Base-by-base conservation (phyloP, 139 green algal genomes). In the Asterochloris erici region DNA sequence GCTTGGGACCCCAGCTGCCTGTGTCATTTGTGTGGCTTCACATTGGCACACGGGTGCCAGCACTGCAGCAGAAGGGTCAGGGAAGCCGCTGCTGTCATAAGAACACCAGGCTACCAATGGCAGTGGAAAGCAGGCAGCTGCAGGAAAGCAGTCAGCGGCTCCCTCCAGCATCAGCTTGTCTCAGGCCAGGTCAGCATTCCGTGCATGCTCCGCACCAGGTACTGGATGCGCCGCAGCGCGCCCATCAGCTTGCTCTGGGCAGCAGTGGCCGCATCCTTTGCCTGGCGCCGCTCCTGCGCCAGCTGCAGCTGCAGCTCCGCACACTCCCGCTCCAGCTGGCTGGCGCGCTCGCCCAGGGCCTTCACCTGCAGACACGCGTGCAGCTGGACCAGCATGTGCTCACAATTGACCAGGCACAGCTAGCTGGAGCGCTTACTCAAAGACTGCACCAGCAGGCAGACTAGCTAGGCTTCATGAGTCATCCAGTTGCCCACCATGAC, bases 201-300 rank as follows among this genome's bases (percentile, higher is more conserved):
- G 1, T 2, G 23, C 16, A 10, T 1, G n/a, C 1, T 19, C 1
- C 70, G 60, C 21, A 77, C 79, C 79, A 83, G 73, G 29, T 83
- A 83, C 68, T 83, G 68, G 11, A 83, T 66, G 47, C 79, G 68
- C 24, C 79, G 38, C 79, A 83, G 64, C 19, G 64, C 62, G 0
- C 79, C 79, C 68, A 83, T 28, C 47, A 83, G 79, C 38, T 68
- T 66, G 38, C 70, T 77, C 68, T 83, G 79, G 14, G 24, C 79
- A 11, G 14, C 23, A n/a, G 28, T 73, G 12, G 27, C 68, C 26
- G 79, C 79, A 66, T 68, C 64, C 38, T 77, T 47, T 11, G 68
- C 79, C 29, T 28, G 29, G 21, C 68, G 66, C 12, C 47, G 68
- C 68, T 83, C 68, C 29, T 66, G 66, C 21, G 79, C 38, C 29